Evolutionary conservation across 192 early-diverging fungal genomes (phyloP).

Genomic region (Umbelopsis sp.): DNA sequence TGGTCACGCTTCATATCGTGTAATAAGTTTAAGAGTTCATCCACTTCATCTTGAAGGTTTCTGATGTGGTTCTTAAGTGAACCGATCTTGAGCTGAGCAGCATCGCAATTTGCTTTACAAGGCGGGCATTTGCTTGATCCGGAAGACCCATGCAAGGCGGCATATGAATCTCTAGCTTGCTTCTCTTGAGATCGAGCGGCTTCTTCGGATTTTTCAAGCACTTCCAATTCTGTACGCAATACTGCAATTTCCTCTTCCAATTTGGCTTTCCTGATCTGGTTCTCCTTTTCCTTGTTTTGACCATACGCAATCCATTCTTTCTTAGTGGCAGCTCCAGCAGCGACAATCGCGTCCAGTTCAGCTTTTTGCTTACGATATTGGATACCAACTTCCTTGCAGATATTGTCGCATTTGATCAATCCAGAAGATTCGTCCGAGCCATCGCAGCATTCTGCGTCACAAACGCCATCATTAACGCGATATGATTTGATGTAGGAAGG

Average conservation of each 20-base stretch:
- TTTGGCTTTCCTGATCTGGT: conserved; percentile 24
- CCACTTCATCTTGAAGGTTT: conserved; percentile 35
- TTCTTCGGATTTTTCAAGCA: conserved; percentile 20
- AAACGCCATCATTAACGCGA: conserved; percentile 93
- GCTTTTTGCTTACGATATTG: conserved; percentile 44
- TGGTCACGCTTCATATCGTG: conserved; percentile 60
- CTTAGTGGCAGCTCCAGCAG: conserved; percentile 27
- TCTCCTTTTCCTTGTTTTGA: not conserved
- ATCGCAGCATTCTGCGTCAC: conserved; percentile 95
- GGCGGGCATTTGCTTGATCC: not conserved
- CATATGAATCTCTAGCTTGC: not conserved
- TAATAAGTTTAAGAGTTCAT: conserved; percentile 43
- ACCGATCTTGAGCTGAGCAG: conserved; percentile 15
- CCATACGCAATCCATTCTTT: conserved; percentile 28
- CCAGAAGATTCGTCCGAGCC: conserved; percentile 86
- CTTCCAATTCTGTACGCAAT: conserved; percentile 32
- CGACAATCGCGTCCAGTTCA: conserved; percentile 23
- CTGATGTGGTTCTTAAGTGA: conserved; percentile 27
- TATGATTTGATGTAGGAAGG: conserved; percentile 65
- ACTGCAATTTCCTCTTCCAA: conserved; percentile 33
- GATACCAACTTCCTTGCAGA: conserved; percentile 67
- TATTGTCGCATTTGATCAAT: conserved; percentile 66
- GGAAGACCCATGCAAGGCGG: no score
- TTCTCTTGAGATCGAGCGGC: not conserved
- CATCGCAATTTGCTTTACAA: conserved; percentile 16